phyloP scores from a whole-genome alignment of 805 yeast genomes.

The Kodamaea nitidulidarum region DNA sequence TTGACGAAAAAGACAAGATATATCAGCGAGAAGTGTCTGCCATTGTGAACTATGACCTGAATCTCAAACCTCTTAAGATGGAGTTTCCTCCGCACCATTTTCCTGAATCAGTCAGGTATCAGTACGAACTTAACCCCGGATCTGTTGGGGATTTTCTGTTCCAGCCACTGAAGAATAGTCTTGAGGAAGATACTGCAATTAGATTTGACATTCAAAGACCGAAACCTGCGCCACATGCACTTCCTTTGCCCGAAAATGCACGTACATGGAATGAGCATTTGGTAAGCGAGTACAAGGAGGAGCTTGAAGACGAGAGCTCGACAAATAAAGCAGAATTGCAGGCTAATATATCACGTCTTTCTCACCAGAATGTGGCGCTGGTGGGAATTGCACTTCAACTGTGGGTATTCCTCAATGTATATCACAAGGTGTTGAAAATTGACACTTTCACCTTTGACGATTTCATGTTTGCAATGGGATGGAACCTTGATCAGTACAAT shows the following conservation, averaged over 20 bases:
- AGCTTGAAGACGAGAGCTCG: slow-evolving; percentile 2
- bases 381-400: slow-evolving; percentile 53
- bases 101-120: slow-evolving; percentile 21
- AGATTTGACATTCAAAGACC: slow-evolving; percentile 31
- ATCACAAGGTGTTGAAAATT: slow-evolving; percentile 57
- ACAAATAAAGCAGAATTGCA: slow-evolving; percentile 3
- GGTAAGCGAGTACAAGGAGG: slow-evolving; percentile 10
- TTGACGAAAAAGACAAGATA: slow-evolving; percentile 2
- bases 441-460: slow-evolving; percentile 81
- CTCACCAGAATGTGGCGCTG: slow-evolving; percentile 11
- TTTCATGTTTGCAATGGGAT: slow-evolving; percentile 53
- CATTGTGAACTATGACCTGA: slow-evolving; percentile 3
- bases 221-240: slow-evolving; percentile 20
- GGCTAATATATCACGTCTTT: slow-evolving; percentile 13
- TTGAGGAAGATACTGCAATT: slow-evolving; percentile 27
- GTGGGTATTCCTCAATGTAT: slow-evolving; percentile 75
- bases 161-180: slow-evolving; percentile 28
- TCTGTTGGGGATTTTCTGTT: slow-evolving; percentile 8
- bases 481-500: slow-evolving; percentile 39
- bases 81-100: slow-evolving; percentile 30
- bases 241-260: slow-evolving; percentile 26
- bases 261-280: slow-evolving; percentile 17
- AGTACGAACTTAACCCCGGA: slow-evolving; percentile 11
- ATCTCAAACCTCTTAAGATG: slow-evolving; percentile 4
- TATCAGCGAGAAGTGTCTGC: neutral